A percentile compares a stretch with the other conserved stretches of the same genome.
phyloP scores from a whole-genome alignment of 2,329 filamentous ascomycete genomes.

The Colletotrichum horii region DNA sequence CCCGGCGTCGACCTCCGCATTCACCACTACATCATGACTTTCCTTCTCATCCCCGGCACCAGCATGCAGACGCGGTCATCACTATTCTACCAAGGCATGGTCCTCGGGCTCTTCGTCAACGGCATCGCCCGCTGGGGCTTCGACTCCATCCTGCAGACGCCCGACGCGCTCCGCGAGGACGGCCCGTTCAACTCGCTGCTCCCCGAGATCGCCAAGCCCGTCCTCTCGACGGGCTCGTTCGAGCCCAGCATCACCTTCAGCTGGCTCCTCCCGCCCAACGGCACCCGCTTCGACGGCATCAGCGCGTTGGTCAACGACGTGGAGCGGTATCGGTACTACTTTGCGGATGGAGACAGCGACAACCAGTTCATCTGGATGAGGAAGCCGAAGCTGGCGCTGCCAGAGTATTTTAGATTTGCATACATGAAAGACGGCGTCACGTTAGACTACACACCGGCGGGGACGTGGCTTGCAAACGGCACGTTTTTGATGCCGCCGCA shows the following conservation, averaged over 20 bases:
- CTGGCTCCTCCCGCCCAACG: constrained; percentile 46
- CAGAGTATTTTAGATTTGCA: constrained; percentile 17
- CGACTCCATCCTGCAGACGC: constrained; percentile 85
- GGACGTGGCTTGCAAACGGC: constrained; percentile 15
- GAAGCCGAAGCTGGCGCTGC: constrained; percentile 3
- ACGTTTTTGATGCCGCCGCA: constrained; percentile 3
- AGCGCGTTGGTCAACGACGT: constrained; percentile 86
- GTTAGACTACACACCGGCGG: constrained; percentile 8
- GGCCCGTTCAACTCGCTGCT: constrained; percentile 67
- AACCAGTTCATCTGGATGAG: constrained; percentile 8
- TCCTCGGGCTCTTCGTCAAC: constrained; percentile 92
- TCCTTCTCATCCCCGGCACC: constrained; percentile 87
- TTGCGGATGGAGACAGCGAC: constrained; percentile 51
- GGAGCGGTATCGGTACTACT: constrained; percentile 77
- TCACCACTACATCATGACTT: constrained; percentile 91
- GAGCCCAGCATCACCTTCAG: constrained; percentile 70
- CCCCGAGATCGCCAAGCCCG: constrained; percentile 53
- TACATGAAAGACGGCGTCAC: constrained; percentile 15
- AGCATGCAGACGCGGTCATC: constrained; percentile 85
- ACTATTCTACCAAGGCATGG: constrained; percentile 85
- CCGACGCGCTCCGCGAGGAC: constrained; percentile 71
- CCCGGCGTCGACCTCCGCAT: constrained; percentile 85
- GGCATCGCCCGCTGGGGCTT: constrained; percentile 95
- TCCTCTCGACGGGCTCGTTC: constrained; percentile 43
- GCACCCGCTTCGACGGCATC: constrained; percentile 70